A percentile compares a stretch with the other conserved stretches of the same genome.
Evolutionary conservation across 108 stramenopile genomes (phyloP).

Genomic region (Craspedostauros australis): DNA sequence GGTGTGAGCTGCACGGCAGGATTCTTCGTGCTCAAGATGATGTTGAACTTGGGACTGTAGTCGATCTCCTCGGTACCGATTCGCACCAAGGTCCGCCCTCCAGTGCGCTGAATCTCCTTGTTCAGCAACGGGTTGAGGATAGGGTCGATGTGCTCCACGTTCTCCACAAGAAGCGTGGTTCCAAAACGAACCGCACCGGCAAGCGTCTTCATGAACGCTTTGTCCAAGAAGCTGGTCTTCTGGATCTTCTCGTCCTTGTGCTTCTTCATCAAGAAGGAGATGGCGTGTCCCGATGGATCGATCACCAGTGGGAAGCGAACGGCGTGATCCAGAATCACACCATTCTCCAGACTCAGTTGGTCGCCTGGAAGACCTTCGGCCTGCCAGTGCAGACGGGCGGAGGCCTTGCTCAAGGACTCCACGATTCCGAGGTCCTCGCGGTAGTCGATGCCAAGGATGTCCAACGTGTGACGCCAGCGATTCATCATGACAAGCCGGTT

Average conservation of each 20-base stretch:
- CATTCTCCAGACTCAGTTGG: conserved; percentile 91
- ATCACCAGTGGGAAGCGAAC: conserved; percentile 94
- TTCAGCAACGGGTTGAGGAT: conserved; percentile 96
- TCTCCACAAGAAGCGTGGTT: conserved; percentile 91
- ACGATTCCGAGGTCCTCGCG: conserved; percentile 79
- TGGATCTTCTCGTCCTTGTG: conserved; percentile 80
- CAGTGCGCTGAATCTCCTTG: conserved; percentile 89
- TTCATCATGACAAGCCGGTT: conserved; percentile 56
- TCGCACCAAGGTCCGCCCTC: conserved; percentile 89
- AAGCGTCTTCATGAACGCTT: conserved; percentile 96
- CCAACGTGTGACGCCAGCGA: conserved; percentile 72
- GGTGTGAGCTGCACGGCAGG: conserved; percentile 89
- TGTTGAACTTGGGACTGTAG: conserved; percentile 91
- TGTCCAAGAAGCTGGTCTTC: conserved; percentile 94
- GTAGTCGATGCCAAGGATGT: conserved; percentile 82
- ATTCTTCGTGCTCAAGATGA: conserved; percentile 91
- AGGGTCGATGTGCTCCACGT: conserved; percentile 93
- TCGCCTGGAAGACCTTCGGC: conserved; percentile 89
- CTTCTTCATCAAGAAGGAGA: conserved; percentile 86
- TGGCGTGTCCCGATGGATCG: conserved; percentile 96
- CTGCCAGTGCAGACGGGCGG: conserved; percentile 86
- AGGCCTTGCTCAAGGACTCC: conserved; percentile 86
- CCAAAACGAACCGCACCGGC: conserved; percentile 97
- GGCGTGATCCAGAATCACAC: conserved; percentile 86
- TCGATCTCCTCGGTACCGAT: conserved; percentile 98